Percentiles rank a stretch among this genome's conserved stretches.
Conservation (phyloP, 78 protist species). For the Tieghemostelium lacteum region DNA sequence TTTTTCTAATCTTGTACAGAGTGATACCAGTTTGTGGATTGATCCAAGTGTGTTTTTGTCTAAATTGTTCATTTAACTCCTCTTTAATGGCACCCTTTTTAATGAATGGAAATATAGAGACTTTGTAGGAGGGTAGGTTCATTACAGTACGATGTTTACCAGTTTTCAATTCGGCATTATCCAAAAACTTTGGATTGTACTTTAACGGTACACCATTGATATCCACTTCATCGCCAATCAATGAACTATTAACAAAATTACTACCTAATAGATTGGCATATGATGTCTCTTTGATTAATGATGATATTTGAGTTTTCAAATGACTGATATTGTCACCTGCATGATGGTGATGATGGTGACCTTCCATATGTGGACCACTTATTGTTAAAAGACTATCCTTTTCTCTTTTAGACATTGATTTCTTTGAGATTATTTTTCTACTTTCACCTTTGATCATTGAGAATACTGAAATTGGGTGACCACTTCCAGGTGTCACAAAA, state of each 20-base stretch:
- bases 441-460: slow-evolving; percentile 48
- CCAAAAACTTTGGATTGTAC: slow-evolving; percentile 52
- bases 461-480: slow-evolving; percentile 50
- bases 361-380: background rate
- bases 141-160: slow-evolving; percentile 75
- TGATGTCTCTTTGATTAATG: slow-evolving; percentile 25
- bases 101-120: slow-evolving; percentile 53
- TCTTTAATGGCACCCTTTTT: slow-evolving; percentile 73
- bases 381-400: background rate
- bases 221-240: slow-evolving; percentile 23
- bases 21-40: slow-evolving; percentile 54
- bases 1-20: slow-evolving; percentile 51
- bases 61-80: slow-evolving; percentile 60
- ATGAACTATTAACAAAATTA: background rate
- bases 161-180: slow-evolving; percentile 61
- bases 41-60: slow-evolving; percentile 67
- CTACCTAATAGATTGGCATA: slow-evolving; percentile 25
- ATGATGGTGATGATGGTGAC: background rate
- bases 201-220: slow-evolving; percentile 29
- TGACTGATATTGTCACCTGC: background rate
- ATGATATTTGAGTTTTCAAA: background rate
- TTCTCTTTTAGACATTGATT: background rate
- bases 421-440: background rate
- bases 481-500: slow-evolving; percentile 12
- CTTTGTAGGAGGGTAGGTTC: slow-evolving; percentile 36